Evolutionary conservation across 2,329 filamentous ascomycete genomes (phyloP).

Genomic region (Paramyrothecium sp.): DNA sequence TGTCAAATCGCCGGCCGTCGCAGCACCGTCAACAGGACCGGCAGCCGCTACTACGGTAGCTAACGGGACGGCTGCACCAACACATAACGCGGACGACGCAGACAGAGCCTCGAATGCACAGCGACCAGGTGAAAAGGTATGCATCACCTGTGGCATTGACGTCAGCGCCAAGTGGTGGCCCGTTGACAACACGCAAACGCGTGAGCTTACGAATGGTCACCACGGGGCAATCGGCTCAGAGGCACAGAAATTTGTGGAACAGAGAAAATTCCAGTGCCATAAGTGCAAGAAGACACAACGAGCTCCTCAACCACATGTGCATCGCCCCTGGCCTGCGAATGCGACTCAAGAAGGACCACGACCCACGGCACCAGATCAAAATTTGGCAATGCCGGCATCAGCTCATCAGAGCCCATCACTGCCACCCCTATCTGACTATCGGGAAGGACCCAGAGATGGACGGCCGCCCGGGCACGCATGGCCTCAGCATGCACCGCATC

Average conservation of each 20-base stretch:
- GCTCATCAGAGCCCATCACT: constrained; percentile 26
- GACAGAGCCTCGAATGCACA: constrained; percentile 22
- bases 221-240: constrained; percentile 51
- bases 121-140: constrained; percentile 52
- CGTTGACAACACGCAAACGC: constrained; percentile 51
- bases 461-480: constrained; percentile 20
- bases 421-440: constrained; percentile 20
- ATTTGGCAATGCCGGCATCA: constrained; percentile 15
- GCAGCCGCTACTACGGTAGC: neutral
- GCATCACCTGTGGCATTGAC: constrained; percentile 65
- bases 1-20: constrained; percentile 57
- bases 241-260: constrained; percentile 57
- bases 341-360: constrained; percentile 15
- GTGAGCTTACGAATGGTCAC: constrained; percentile 50
- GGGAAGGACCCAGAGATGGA: constrained; percentile 19
- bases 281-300: constrained; percentile 63
- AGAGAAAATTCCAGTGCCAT: constrained; percentile 70
- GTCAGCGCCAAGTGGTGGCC: constrained; percentile 75
- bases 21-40: constrained; percentile 22
- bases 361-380: constrained; percentile 12
- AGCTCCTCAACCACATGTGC: constrained; percentile 32
- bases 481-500: constrained; percentile 20
- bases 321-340: constrained; percentile 15
- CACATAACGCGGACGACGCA: constrained; percentile 20
- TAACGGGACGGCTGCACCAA: constrained; percentile 14